Evolutionary conservation across 495 filamentous ascomycete genomes (phyloP), one percentile per base, ranked within the genome.

Genomic region (Parmelia sp.): DNA sequence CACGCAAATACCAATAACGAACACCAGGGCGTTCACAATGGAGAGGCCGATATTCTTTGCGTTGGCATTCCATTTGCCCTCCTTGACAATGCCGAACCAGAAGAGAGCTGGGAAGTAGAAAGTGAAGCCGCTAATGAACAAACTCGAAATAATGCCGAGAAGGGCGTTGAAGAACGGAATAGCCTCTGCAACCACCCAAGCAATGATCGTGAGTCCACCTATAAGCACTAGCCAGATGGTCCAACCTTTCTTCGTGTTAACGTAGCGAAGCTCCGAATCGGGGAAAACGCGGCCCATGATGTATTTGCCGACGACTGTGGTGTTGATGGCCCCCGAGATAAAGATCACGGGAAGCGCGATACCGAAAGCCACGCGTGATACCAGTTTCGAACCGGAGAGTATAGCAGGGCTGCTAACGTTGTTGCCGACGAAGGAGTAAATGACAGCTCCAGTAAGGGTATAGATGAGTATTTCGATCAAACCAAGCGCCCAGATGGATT

Each of bases 331-430:
- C 17, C 84, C 84, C 31, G 81, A 83, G 74, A 79, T 87, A 76
- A 87, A 86, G 71, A 90, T 86, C 65, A 90, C 86, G 14, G 90
- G 90, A 12, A 89, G 69, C 14, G 88, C 90, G 65, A 92, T 74
- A 8, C 89, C 89, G 67, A 88, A 94, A 14, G 86, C 83, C 44
- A 92, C 71, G 70, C 89, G 90, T 66, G 86, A 83, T 11, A 94
- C 70, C 0, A 79, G 58, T 0, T 71, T 68, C 12, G 83, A 80
- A n/a, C 86, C 85, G 0, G 87, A 87, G 9, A 87, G 81, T 3
- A 92, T 81, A 9, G 88, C 88, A 1, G 90, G 90, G 0, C 86
- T 86, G 17, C 76, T 72, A 56, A 92, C 89, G n/a, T 80, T 78
- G 0, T 73, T 75, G 6, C 90, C 90, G 39, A 85, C 86, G 73